Percentiles rank a stretch among this genome's conserved stretches.
Evolutionary conservation across 106 monocot species (phyloP).

Genomic region (Amphibolis antarctica): DNA sequence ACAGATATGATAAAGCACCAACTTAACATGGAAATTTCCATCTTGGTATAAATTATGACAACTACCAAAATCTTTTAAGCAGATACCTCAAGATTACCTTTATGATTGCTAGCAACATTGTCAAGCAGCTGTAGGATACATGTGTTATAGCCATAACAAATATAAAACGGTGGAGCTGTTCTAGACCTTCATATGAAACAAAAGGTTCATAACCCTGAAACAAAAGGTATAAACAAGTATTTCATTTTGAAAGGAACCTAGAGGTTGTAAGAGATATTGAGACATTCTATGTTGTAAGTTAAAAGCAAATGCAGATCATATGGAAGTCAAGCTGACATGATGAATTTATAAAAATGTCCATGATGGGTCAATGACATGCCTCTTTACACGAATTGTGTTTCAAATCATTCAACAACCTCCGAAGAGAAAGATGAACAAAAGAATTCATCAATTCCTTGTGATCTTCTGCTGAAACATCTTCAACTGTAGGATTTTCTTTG

Average conservation of each 20-base stretch:
- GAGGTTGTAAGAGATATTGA: background rate
- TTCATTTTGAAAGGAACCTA: background rate
- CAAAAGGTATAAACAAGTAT: background rate
- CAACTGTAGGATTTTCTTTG: constrained; percentile 22
- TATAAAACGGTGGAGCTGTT: constrained; percentile 94
- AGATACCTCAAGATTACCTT: constrained; percentile 42
- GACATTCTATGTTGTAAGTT: background rate
- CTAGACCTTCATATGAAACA: constrained; percentile 83
- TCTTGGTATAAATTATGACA: background rate
- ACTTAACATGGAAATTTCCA: background rate
- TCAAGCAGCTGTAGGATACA: constrained; percentile 89
- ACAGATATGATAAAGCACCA: background rate
- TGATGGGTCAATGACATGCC: constrained; percentile 26
- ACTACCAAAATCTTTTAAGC: background rate
- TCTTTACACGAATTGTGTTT: constrained; percentile 38
- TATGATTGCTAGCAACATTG: constrained; percentile 80
- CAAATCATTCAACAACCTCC: constrained; percentile 34
- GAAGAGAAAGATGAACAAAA: constrained; percentile 26
- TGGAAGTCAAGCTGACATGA: background rate
- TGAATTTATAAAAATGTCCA: background rate
- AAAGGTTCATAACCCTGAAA: constrained; percentile 86
- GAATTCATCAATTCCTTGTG: constrained; percentile 18
- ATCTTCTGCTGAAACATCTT: constrained; percentile 13
- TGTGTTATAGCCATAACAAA: constrained; percentile 99
- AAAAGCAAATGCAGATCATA: background rate